A percentile compares a stretch with the other conserved stretches of the same genome.
Evolutionary conservation across 805 yeast species (phyloP).

Genomic region (baker's yeast (Saccharomyces cerevisiae)): DNA sequence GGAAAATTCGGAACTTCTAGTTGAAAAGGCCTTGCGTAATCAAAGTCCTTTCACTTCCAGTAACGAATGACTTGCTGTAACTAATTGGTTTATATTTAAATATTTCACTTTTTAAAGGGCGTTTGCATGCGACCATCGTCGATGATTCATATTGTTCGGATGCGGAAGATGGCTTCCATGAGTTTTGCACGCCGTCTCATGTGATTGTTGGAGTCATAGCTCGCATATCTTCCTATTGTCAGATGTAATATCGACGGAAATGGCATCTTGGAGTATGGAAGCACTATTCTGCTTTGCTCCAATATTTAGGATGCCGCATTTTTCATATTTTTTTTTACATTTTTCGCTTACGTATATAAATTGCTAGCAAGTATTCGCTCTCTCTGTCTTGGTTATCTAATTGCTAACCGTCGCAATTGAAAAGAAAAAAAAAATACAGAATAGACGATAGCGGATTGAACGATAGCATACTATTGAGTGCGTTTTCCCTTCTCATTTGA

Average conservation of each 20-base stretch:
- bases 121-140: background rate
- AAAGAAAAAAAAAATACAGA: background rate
- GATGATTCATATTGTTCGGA: background rate
- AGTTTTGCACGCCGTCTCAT: background rate
- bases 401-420: background rate
- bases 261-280: background rate
- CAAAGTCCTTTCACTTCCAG: conserved; percentile 13
- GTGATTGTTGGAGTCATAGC: background rate
- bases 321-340: background rate
- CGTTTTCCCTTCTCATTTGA: background rate
- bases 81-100: background rate
- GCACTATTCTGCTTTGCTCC: background rate
- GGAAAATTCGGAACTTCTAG: conserved; percentile 16
- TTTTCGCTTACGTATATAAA: background rate
- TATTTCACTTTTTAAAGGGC: background rate
- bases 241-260: background rate
- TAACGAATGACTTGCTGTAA: background rate
- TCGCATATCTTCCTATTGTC: background rate
- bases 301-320: background rate
- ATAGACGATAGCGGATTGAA: background rate
- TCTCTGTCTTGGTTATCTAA: background rate
- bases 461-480: background rate
- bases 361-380: background rate
- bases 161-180: background rate
- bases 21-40: conserved; percentile 3